Percentiles rank a stretch among this genome's conserved stretches.
These are phyloP conservation scores for Aciculoconidium aculeatum DNA, from an alignment of 805 yeast genomes.

Conservation along the genomic window DNA sequence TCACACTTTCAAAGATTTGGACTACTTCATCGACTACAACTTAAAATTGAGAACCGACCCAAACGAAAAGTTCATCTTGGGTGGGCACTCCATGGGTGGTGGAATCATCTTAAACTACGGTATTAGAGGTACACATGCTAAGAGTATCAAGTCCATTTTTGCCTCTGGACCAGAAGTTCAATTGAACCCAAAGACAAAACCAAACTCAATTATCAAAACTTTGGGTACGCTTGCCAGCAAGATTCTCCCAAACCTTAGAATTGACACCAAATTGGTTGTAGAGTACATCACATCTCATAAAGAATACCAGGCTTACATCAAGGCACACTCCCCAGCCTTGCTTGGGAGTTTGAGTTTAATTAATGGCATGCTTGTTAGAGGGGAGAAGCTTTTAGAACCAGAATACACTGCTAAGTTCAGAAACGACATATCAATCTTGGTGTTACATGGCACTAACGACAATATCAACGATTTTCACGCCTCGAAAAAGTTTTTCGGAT, in stretches of 20 bases:
- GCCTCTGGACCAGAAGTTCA: conserved; percentile 56
- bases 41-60: conserved; percentile 26
- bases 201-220: conserved; percentile 38
- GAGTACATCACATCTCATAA: conserved; percentile 50
- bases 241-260: conserved; percentile 42
- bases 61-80: conserved; percentile 40
- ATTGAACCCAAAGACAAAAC: conserved; percentile 54
- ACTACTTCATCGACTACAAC: conserved; percentile 46
- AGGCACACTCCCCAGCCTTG: conserved; percentile 30
- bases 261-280: conserved; percentile 51
- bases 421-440: conserved; percentile 42
- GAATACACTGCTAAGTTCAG: conserved; percentile 30
- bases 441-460: conserved; percentile 63
- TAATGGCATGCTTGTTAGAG: conserved; percentile 58
- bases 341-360: conserved; percentile 53
- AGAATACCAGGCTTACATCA: conserved; percentile 41
- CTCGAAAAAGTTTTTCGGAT: conserved; percentile 35
- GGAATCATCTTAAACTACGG: conserved; percentile 63
- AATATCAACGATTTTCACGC: conserved; percentile 50
- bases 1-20: conserved; percentile 54
- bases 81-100: conserved; percentile 84
- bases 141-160: conserved; percentile 41
- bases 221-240: conserved; percentile 34
- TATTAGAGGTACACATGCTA: conserved; percentile 45
- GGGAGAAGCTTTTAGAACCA: conserved; percentile 42